These are phyloP conservation scores for Penicillium janthinellum DNA, from an alignment of 2,329 filamentous ascomycete species.

Conservation along the genomic window DNA sequence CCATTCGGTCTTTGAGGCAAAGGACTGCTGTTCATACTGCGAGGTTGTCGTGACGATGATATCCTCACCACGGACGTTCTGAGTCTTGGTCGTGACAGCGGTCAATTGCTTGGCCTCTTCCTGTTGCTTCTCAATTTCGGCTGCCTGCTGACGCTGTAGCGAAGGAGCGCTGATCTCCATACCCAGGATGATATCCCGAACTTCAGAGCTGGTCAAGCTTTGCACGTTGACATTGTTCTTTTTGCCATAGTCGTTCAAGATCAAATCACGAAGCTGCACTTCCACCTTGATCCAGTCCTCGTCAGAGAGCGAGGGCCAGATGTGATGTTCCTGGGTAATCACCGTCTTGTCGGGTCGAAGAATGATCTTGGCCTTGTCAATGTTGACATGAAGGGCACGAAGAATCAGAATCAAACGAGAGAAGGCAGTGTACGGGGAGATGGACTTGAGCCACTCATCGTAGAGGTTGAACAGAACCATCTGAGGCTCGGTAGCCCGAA, in stretches of 20 bases:
- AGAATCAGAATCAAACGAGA: slow-evolving; percentile 92
- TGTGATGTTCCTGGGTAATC: slow-evolving; percentile 97
- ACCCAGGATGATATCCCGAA: slow-evolving; percentile 95
- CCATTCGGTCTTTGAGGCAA: slow-evolving; percentile 99
- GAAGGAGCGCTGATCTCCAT: slow-evolving; percentile 99
- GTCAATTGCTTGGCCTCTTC: slow-evolving; percentile 96
- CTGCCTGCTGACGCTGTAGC: slow-evolving; percentile 96
- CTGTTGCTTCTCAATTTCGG: slow-evolving; percentile 98
- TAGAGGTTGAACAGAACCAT: slow-evolving; percentile 99
- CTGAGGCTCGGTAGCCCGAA: slow-evolving; percentile 96
- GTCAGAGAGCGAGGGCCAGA: slow-evolving; percentile 92
- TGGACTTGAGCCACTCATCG: slow-evolving; percentile 97
- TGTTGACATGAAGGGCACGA: slow-evolving; percentile 93
- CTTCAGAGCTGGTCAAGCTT: slow-evolving; percentile 93
- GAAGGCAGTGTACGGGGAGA: slow-evolving; percentile 98
- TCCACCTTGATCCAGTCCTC: slow-evolving; percentile 99
- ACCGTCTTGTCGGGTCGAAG: slow-evolving; percentile 96
- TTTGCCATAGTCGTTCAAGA: slow-evolving; percentile 98
- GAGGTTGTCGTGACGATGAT: slow-evolving; percentile 98
- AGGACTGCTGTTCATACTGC: slow-evolving; percentile 95
- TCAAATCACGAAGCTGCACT: slow-evolving; percentile 90
- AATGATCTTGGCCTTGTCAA: slow-evolving; percentile 96
- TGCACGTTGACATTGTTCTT: slow-evolving; percentile 99
- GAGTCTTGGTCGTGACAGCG: slow-evolving; percentile 95
- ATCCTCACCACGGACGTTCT: slow-evolving; percentile 95